Base-by-base conservation (phyloP, 495 filamentous ascomycete species). In the Lineolata rhizophorae region DNA sequence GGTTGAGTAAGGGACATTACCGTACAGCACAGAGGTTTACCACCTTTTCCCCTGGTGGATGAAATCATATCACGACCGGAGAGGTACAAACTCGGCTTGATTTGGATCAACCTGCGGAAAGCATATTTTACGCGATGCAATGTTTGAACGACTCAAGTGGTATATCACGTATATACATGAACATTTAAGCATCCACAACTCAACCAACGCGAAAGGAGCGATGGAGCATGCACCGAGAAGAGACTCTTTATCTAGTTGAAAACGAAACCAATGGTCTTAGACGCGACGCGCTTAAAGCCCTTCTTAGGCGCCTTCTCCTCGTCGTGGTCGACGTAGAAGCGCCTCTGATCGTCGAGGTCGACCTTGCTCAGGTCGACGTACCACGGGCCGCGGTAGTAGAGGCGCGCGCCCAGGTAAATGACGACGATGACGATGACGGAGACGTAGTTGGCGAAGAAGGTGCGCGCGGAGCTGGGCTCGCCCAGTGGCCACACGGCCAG, bases 111-210 rank as follows among this genome's bases (percentile, higher is more conserved):
- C n/a, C n/a, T n/a, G n/a, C n/a, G n/a, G n/a, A n/a, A n/a, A n/a
- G n/a, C n/a, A n/a, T n/a, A n/a, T n/a, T n/a, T n/a, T n/a, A n/a
- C n/a, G n/a, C n/a, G n/a, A n/a, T n/a, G n/a, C n/a, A n/a, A n/a
- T n/a, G n/a, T n/a, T n/a, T n/a, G n/a, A n/a, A n/a, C n/a, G n/a
- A n/a, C n/a, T n/a, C n/a, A n/a, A n/a, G n/a, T n/a, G n/a, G n/a
- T n/a, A n/a, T n/a, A n/a, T n/a, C n/a, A n/a, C n/a, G n/a, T n/a
- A n/a, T n/a, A n/a, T n/a, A n/a, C n/a, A n/a, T n/a, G n/a, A n/a
- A n/a, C n/a, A n/a, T n/a, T 55, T 37, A 41, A 53, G 46, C 42
- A 40, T 43, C 40, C 48, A 12, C 14, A 18, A 26, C 9, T 4
- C 22, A 18, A 27, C 12, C 22, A 35, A 29, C 10, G 22, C 10